phyloP scores from a whole-genome alignment of 2,329 filamentous ascomycete genomes.

The Thelonectria blattea region DNA sequence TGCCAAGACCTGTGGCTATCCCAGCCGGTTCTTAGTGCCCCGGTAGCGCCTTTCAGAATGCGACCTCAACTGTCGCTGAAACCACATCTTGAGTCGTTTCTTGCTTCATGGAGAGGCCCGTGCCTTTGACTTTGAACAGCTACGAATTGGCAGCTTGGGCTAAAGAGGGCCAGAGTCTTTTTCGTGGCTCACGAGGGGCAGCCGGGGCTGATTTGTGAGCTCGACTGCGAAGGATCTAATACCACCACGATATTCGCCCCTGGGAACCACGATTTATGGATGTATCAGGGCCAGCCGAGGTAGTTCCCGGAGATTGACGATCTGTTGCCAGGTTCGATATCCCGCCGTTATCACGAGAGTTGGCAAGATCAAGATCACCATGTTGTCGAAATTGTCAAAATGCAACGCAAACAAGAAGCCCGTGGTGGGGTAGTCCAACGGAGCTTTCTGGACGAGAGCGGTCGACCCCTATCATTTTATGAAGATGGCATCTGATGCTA shows the following conservation, averaged over 20 bases:
- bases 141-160: not conserved
- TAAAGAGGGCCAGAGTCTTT: not conserved
- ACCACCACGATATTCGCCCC: not conserved
- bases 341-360: not conserved
- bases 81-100: not conserved
- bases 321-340: not conserved
- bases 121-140: not conserved
- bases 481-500: not conserved
- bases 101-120: not conserved
- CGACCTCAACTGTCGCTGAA: constrained; percentile 7
- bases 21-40: constrained; percentile 2
- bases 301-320: not conserved
- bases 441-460: not conserved
- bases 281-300: not conserved
- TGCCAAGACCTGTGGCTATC: constrained; percentile 5
- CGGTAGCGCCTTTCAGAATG: constrained; percentile 4
- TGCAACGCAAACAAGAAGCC: constrained; percentile 1
- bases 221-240: not conserved
- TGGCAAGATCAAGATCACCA: not conserved
- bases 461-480: not conserved
- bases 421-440: not conserved
- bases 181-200: not conserved
- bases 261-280: not conserved
- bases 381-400: not conserved
- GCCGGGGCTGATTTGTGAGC: not conserved